These are phyloP conservation scores for Plectosphaerella sp. DNA, from an alignment of 2,329 filamentous ascomycete genomes.

Conservation along the genomic window DNA sequence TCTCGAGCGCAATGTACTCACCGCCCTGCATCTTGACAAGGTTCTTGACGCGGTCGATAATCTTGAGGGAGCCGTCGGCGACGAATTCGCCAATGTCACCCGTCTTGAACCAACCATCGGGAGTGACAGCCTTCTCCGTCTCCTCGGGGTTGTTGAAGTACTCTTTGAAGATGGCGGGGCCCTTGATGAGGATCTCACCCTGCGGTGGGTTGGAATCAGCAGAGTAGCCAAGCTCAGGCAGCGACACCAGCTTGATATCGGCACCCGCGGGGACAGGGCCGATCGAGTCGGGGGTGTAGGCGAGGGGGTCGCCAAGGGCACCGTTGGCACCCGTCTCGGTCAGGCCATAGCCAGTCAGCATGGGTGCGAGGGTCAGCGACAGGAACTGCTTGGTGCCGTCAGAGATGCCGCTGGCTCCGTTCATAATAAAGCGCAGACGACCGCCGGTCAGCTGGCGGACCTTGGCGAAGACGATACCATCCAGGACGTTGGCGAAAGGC, in stretches of 20 bases:
- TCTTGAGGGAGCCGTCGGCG: slow-evolving; percentile 69
- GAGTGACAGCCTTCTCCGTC: slow-evolving; percentile 70
- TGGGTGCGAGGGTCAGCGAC: slow-evolving; percentile 86
- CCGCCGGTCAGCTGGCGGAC: slow-evolving; percentile 88
- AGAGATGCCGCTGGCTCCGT: slow-evolving; percentile 87
- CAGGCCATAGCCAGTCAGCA: slow-evolving; percentile 91
- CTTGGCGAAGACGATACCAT: slow-evolving; percentile 85
- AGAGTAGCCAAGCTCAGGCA: slow-evolving; percentile 82
- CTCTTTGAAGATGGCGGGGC: slow-evolving; percentile 65
- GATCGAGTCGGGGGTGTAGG: slow-evolving; percentile 74
- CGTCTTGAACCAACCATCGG: slow-evolving; percentile 95
- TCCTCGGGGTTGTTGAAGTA: slow-evolving; percentile 88
- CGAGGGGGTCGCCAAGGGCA: slow-evolving; percentile 75
- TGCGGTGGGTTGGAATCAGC: slow-evolving; percentile 72
- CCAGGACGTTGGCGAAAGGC: slow-evolving; percentile 66
- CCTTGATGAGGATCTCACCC: slow-evolving; percentile 89
- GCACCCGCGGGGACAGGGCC: slow-evolving; percentile 74
- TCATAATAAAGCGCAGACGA: slow-evolving; percentile 83
- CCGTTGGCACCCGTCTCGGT: slow-evolving; percentile 90
- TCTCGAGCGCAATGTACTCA: slow-evolving; percentile 96
- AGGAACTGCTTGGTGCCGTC: slow-evolving; percentile 87
- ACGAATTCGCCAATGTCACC: slow-evolving; percentile 94
- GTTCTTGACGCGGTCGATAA: slow-evolving; percentile 98
- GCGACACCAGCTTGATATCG: slow-evolving; percentile 89
- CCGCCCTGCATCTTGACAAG: slow-evolving; percentile 92